Evolutionary conservation across 345 rosid genomes (phyloP).

Genomic region (Pistacia vera): DNA sequence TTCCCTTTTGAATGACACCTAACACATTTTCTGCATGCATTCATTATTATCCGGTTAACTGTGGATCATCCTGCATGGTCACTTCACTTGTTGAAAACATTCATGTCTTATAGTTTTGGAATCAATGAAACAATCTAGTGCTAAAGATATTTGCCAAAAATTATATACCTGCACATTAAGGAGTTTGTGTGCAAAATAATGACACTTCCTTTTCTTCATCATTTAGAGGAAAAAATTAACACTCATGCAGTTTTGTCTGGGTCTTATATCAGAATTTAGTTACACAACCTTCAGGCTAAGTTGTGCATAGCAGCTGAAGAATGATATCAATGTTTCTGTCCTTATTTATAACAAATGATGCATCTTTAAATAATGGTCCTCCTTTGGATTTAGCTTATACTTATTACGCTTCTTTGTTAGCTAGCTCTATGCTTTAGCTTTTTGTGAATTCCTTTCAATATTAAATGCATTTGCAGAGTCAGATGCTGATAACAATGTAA

Average conservation of each 20-base stretch:
- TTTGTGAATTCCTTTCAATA: conserved; percentile 12
- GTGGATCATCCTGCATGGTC: neutral
- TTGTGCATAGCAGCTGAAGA: neutral
- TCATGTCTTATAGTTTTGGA: conserved; percentile 13
- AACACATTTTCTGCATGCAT: neutral
- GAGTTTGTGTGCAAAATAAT: neutral
- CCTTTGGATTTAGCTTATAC: conserved; percentile 4
- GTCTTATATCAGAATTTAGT: neutral
- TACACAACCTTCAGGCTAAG: neutral
- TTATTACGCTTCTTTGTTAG: neutral
- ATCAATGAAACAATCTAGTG: conserved; percentile 10
- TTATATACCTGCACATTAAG: neutral
- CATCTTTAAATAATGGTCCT: neutral
- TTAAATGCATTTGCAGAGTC: conserved; percentile 48
- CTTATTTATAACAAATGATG: conserved; percentile 1
- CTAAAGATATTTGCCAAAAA: conserved; percentile 8
- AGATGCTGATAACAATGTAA: conserved; percentile 37
- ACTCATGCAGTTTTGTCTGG: neutral
- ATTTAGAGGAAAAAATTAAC: conserved; percentile 3
- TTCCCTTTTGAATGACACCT: neutral
- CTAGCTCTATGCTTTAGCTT: conserved; percentile 1
- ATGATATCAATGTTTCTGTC: neutral
- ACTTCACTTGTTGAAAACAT: conserved; percentile 7
- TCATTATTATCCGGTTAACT: neutral
- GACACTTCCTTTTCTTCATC: neutral